A percentile compares a stretch with the other conserved stretches of the same genome.
Evolutionary conservation across 257 asterid species (phyloP).

Genomic region (Nicotiana undulata): DNA sequence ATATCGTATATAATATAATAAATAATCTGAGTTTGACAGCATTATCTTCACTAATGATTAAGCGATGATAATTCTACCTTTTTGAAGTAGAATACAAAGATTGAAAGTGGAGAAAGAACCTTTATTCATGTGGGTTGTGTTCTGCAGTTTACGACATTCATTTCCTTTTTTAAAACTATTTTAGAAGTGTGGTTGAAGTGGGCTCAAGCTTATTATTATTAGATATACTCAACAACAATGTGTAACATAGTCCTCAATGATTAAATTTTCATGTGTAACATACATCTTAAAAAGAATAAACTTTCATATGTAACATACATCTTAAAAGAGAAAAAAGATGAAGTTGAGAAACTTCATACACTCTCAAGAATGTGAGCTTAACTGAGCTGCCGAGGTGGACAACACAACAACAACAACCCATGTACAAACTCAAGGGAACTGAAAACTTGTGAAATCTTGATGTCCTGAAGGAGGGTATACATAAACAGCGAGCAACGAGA

Average conservation of each 20-base stretch:
- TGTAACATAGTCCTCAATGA: no score
- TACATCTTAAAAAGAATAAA: not conserved
- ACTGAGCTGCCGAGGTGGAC: constrained; percentile 10
- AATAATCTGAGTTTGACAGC: not conserved
- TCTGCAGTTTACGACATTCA: not conserved
- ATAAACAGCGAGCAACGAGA: constrained; percentile 65
- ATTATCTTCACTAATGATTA: not conserved
- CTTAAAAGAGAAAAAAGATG: not conserved
- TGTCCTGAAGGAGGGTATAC: constrained; percentile 60
- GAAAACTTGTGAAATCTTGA: constrained; percentile 22
- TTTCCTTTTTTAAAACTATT: not conserved
- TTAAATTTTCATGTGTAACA: not conserved
- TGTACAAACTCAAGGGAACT: constrained; percentile 31
- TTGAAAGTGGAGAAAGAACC: no score
- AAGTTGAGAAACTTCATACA: constrained; percentile 23
- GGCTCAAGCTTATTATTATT: not conserved
- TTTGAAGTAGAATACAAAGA: no score
- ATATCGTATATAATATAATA: not conserved
- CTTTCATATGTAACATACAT: not conserved
- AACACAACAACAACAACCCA: not conserved
- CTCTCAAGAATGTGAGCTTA: not conserved
- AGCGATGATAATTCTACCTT: not conserved
- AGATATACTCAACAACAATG: no score
- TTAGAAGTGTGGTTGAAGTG: not conserved
- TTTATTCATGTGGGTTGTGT: constrained; percentile 10